Evolutionary conservation across 2,329 filamentous ascomycete genomes (phyloP).

Genomic region (Aulographum hederae): DNA sequence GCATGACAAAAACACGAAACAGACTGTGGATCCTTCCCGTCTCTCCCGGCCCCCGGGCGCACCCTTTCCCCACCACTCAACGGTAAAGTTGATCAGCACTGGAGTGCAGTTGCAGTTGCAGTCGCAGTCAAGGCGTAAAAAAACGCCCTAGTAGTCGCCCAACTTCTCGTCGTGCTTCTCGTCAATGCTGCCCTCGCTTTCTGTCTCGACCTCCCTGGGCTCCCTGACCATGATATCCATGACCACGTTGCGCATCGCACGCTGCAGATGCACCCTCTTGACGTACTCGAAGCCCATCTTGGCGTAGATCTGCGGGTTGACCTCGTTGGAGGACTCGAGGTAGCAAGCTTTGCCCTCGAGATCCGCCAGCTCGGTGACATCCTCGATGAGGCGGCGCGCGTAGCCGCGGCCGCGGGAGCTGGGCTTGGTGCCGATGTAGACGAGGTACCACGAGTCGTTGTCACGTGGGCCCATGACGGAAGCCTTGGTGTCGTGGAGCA

Average conservation of each 20-base stretch:
- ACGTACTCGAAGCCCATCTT: slow-evolving; percentile 55
- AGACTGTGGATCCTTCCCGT: too few relatives aligned
- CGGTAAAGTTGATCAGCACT: too few relatives aligned
- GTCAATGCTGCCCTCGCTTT: slow-evolving; percentile 3
- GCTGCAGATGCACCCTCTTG: slow-evolving; percentile 43
- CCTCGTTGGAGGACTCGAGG: slow-evolving; percentile 54
- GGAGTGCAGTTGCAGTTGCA: too few relatives aligned
- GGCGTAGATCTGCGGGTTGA: slow-evolving; percentile 54
- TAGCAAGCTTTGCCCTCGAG: slow-evolving; percentile 50
- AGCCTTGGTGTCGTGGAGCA: slow-evolving; percentile 55
- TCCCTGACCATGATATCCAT: slow-evolving; percentile 73
- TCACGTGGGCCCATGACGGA: slow-evolving; percentile 50
- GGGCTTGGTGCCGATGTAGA: slow-evolving; percentile 64
- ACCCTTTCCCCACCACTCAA: too few relatives aligned
- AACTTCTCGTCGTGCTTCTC: slow-evolving; percentile 3
- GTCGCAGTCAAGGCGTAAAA: too few relatives aligned
- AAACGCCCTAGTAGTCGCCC: too few relatives aligned
- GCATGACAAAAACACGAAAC: too few relatives aligned
- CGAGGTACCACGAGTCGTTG: slow-evolving; percentile 58
- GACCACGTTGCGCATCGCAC: slow-evolving; percentile 38
- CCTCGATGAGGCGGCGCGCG: slow-evolving; percentile 49
- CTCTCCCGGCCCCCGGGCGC: too few relatives aligned
- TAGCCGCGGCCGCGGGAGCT: slow-evolving; percentile 54
- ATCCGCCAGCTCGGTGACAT: slow-evolving; percentile 50
- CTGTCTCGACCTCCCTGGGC: slow-evolving; percentile 21